Base-by-base conservation (phyloP, 1,284 basidiomycete genomes). In the Cutaneotrichosporon curvatum region DNA sequence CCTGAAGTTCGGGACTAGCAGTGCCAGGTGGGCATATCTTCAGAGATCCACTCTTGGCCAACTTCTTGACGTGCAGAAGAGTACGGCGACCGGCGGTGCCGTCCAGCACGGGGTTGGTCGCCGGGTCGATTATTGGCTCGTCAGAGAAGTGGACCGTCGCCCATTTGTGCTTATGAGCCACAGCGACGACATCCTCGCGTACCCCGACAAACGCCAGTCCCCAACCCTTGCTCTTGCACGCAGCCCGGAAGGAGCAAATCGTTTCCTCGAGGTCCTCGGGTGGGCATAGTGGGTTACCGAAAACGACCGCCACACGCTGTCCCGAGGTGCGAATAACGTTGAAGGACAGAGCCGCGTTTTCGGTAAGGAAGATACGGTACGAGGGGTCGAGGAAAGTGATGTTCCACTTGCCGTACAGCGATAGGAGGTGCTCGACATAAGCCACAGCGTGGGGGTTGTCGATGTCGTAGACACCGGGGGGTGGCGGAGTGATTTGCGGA, bases 371-470 rank as follows among this genome's bases (percentile, higher is more conserved):
- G 28, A 53, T 49, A 11, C 47, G 43, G 35, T 53, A 53, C 19
- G 44, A 43, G 2, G 51, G 41, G 28, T 53, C 51, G 2, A 34
- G 21, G 28, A 53, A 53, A 0, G 51, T 53, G 36, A 53, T 49
- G 30, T 47, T 53, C 51, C 51, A 53, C 4, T 35, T 43, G 12
- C 51, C 51, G 33, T 40, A 30, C 7, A n/a, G 12, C 1, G 44
- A 31, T 4, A 53, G 30, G 12, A 53, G 47, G 11, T 19, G 10
- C 35, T 53, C 44, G 21, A 49, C 47, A 11, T 39, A 36, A 0
- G 51, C 47, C 9, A 45, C 19, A 1, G 41, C 51, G n/a, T 21
- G 25, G 7, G 36, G 36, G 44, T 50, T 34, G 20, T 14, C 40
- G 12, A 34, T 20, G 25, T 39, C 35, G 28, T 35, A 46, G 25